Percentiles rank a stretch among this genome's conserved stretches.
phyloP scores from a whole-genome alignment of 2,329 filamentous ascomycete species.

The Thelonectria rubi region DNA sequence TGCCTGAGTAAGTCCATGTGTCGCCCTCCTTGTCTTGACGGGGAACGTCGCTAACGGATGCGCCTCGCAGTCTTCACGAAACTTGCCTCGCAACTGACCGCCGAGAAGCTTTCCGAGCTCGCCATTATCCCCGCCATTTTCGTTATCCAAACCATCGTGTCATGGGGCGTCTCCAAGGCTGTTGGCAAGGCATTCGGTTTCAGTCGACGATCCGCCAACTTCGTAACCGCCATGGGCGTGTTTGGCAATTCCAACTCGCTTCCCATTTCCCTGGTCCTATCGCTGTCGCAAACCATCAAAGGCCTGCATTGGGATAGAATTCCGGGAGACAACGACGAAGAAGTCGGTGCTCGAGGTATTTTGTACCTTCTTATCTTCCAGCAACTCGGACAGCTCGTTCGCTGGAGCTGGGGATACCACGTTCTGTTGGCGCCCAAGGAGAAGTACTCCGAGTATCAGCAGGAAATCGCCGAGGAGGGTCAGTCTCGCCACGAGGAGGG shows the following conservation, averaged over 20 bases:
- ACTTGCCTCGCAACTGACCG: conserved; percentile 90
- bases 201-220: conserved; percentile 86
- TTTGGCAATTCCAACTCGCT: conserved; percentile 99
- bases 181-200: conserved; percentile 83
- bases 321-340: conserved; percentile 91
- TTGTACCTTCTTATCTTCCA: conserved; percentile 97
- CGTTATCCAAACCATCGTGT: conserved; percentile 84
- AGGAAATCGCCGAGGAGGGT: conserved; percentile 64
- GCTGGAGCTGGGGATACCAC: conserved; percentile 99
- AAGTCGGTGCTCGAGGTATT: conserved; percentile 93
- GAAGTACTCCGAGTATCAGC: conserved; percentile 71
- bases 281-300: conserved; percentile 88
- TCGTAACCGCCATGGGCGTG: conserved; percentile 95
- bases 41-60: conserved; percentile 31
- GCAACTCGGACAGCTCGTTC: conserved; percentile 91
- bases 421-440: conserved; percentile 88
- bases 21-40: neutral
- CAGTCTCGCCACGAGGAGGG: conserved; percentile 63
- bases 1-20: conserved; percentile 78
- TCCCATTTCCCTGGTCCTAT: conserved; percentile 94
- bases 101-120: conserved; percentile 87
- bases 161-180: conserved; percentile 77
- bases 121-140: conserved; percentile 97
- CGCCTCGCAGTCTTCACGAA: conserved; percentile 84
- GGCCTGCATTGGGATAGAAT: conserved; percentile 94